phyloP scores from a whole-genome alignment of 2,329 filamentous ascomycete species.

The Fusarium pseudoanthophilum region DNA sequence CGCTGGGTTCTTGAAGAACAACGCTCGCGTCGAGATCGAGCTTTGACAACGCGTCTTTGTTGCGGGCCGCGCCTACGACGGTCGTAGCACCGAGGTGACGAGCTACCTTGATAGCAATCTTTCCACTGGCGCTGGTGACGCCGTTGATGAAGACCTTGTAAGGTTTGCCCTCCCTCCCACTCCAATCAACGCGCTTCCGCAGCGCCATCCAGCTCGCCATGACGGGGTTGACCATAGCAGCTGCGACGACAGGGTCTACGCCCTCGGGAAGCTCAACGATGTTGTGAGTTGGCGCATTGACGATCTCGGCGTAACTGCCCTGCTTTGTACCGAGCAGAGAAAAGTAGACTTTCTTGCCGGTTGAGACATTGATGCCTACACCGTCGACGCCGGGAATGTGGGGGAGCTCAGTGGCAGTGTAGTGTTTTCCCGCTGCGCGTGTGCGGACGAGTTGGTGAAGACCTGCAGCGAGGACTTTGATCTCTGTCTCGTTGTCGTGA shows the following conservation, averaged over 20 bases:
- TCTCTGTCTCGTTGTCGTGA: conserved; percentile 53
- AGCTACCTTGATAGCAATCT: conserved; percentile 60
- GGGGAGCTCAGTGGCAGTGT: conserved; percentile 60
- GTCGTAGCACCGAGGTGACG: conserved; percentile 59
- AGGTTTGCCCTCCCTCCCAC: conserved; percentile 53
- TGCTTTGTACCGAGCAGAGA: conserved; percentile 47
- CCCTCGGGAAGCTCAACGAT: conserved; percentile 55
- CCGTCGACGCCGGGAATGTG: conserved; percentile 65
- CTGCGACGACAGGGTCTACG: conserved; percentile 61
- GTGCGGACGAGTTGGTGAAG: conserved; percentile 64
- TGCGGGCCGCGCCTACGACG: conserved; percentile 63
- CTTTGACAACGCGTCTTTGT: conserved; percentile 53
- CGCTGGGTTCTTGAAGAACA: conserved; percentile 52
- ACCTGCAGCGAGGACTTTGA: conserved; percentile 63
- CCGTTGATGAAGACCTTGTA: conserved; percentile 61
- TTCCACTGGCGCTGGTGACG: conserved; percentile 63
- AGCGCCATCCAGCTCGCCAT: conserved; percentile 69
- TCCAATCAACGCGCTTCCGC: conserved; percentile 52
- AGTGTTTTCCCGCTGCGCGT: conserved; percentile 65
- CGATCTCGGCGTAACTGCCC: conserved; percentile 58
- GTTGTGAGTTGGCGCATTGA: conserved; percentile 58
- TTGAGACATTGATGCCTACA: conserved; percentile 57
- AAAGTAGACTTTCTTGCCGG: conserved; percentile 63
- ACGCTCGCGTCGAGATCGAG: conserved; percentile 60
- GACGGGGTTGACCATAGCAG: conserved; percentile 64